phyloP scores from a whole-genome alignment of 1,284 basidiomycete genomes.

The Sporisorium iseilematis-ciliati region DNA sequence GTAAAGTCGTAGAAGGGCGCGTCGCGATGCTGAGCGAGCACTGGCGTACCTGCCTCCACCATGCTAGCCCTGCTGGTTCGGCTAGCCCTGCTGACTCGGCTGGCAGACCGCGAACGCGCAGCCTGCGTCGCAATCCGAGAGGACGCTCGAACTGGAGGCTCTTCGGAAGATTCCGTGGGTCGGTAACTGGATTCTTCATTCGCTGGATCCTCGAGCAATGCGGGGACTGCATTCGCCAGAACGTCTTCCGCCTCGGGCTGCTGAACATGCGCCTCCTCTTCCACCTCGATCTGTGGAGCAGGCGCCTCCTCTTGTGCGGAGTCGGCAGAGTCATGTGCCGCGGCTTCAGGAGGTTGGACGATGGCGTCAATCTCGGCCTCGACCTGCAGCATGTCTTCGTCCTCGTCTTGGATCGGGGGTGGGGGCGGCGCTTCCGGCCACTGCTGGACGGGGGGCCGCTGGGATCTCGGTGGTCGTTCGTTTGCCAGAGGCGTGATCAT shows the following conservation, averaged over 20 bases:
- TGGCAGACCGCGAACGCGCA: not conserved
- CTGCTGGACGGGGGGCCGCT: not conserved
- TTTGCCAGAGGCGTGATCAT: constrained; percentile 7
- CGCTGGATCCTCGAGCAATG: not conserved
- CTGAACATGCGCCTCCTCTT: too few relatives aligned
- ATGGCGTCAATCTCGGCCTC: constrained; percentile 16
- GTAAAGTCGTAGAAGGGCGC: constrained; percentile 48
- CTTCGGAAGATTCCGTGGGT: not conserved
- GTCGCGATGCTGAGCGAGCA: constrained; percentile 37
- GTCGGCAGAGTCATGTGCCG: too few relatives aligned
- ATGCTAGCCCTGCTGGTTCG: not conserved
- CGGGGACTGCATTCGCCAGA: too few relatives aligned
- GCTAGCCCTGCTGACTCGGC: not conserved
- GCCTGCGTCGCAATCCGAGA: not conserved
- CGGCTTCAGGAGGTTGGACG: not conserved
- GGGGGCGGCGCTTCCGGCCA: constrained; percentile 25
- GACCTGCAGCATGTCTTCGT: constrained; percentile 28
- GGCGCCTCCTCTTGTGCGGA: too few relatives aligned
- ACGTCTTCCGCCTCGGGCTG: too few relatives aligned
- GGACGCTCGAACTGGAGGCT: not conserved
- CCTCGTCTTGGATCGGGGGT: constrained; percentile 34
- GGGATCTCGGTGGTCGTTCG: not conserved
- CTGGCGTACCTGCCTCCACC: constrained; percentile 32
- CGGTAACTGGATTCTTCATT: not conserved
- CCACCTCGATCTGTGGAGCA: too few relatives aligned